Evolutionary conservation across 345 rosid genomes (phyloP).

Genomic region (Euphorbia peplus): DNA sequence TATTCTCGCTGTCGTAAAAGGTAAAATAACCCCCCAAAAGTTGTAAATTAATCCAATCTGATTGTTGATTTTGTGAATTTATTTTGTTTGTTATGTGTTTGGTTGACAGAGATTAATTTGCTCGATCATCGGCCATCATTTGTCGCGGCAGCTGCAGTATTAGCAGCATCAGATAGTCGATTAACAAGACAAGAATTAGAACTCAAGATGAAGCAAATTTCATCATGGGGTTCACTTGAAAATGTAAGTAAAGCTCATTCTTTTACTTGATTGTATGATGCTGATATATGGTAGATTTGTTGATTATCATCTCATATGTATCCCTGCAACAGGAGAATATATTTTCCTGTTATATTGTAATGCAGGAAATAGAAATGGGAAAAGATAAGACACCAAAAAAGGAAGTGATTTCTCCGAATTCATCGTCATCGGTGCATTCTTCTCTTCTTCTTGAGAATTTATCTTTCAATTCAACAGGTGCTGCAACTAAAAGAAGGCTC

Average conservation of each 20-base stretch:
- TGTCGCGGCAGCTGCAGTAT: slow-evolving; percentile 68
- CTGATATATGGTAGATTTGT: not conserved
- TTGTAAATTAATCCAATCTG: not conserved
- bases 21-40: slow-evolving; percentile 25
- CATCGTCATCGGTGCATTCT: slow-evolving; percentile 27
- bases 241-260: slow-evolving; percentile 41
- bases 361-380: slow-evolving; percentile 51
- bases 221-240: slow-evolving; percentile 47
- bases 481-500: slow-evolving; percentile 56
- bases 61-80: not conserved
- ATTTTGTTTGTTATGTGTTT: not conserved
- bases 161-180: slow-evolving; percentile 48
- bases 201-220: slow-evolving; percentile 41
- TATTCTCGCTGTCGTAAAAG: slow-evolving; percentile 48
- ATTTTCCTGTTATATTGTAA: slow-evolving; percentile 48
- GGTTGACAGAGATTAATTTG: slow-evolving; percentile 49
- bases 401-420: slow-evolving; percentile 18
- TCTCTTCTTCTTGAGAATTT: slow-evolving; percentile 24
- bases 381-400: slow-evolving; percentile 44
- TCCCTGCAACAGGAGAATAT: slow-evolving; percentile 53
- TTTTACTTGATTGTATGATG: not conserved
- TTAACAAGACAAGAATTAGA: slow-evolving; percentile 56
- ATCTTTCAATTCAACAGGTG: slow-evolving; percentile 29
- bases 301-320: slow-evolving; percentile 17
- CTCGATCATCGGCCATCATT: slow-evolving; percentile 62